A percentile compares a stretch with the other conserved stretches of the same genome.
Evolutionary conservation across 2,329 filamentous ascomycete species (phyloP).

Genomic region (Phaeosphaeriaceae sp.): DNA sequence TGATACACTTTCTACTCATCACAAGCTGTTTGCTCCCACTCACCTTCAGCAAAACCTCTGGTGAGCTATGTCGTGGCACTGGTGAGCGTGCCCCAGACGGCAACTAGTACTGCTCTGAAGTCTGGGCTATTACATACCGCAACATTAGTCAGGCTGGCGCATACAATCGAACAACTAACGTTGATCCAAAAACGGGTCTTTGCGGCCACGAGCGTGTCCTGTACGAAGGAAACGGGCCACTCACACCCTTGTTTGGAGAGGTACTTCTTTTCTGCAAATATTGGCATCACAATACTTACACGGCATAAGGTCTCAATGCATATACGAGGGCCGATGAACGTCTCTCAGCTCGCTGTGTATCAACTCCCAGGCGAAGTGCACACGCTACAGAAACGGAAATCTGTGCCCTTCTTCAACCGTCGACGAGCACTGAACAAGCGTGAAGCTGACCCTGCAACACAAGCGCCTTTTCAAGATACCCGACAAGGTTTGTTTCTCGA

Average conservation of each 20-base stretch:
- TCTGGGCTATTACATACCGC: slow-evolving; percentile 71
- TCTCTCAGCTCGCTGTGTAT: slow-evolving; percentile 75
- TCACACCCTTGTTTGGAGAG: slow-evolving; percentile 73
- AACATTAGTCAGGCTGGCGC: slow-evolving; percentile 65
- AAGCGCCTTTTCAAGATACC: background rate
- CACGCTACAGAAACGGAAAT: slow-evolving; percentile 20
- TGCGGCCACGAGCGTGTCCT: slow-evolving; percentile 61
- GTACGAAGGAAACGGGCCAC: slow-evolving; percentile 66
- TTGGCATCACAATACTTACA: slow-evolving; percentile 9
- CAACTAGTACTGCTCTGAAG: slow-evolving; percentile 71
- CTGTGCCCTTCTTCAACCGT: slow-evolving; percentile 27
- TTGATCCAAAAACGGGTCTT: slow-evolving; percentile 61
- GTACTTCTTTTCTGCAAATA: slow-evolving; percentile 53
- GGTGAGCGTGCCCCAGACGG: slow-evolving; percentile 50
- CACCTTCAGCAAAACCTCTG: slow-evolving; percentile 32
- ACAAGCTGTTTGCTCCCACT: slow-evolving; percentile 14
- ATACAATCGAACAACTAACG: slow-evolving; percentile 69
- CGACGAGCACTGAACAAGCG: slow-evolving; percentile 11
- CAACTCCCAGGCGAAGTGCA: slow-evolving; percentile 49
- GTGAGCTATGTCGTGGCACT: slow-evolving; percentile 43
- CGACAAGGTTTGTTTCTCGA: background rate
- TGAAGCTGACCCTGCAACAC: background rate
- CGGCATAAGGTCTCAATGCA: slow-evolving; percentile 69
- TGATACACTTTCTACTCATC: slow-evolving; percentile 25
- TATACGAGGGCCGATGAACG: slow-evolving; percentile 71